Conservation (phyloP, 768 basidiomycete species). For the Boletus coccyginus region DNA sequence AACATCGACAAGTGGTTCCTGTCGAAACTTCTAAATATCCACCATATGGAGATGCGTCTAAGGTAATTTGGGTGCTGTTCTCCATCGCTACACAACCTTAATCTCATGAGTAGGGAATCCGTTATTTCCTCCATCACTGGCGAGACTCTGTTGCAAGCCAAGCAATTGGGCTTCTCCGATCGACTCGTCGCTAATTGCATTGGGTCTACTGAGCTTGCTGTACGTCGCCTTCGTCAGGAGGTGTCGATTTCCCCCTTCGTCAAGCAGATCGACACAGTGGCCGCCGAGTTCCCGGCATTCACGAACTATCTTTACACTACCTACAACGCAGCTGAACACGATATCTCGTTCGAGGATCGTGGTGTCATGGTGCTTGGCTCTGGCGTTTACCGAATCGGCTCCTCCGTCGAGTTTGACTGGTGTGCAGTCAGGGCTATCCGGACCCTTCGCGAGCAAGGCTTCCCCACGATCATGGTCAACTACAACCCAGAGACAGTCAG, state of each 20-base stretch:
- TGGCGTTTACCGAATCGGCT: slow-evolving; percentile 97
- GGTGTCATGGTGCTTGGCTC: slow-evolving; percentile 98
- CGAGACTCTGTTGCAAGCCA: slow-evolving; percentile 71
- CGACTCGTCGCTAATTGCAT: slow-evolving; percentile 81
- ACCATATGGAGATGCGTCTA: slow-evolving; percentile 73
- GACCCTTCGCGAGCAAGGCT: slow-evolving; percentile 90
- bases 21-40: slow-evolving; percentile 81
- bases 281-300: slow-evolving; percentile 97
- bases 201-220: slow-evolving; percentile 89
- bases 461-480: slow-evolving; percentile 98
- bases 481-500: slow-evolving; percentile 99
- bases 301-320: slow-evolving; percentile 99
- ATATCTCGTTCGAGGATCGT: slow-evolving; percentile 82
- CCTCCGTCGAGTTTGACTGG: slow-evolving; percentile 99
- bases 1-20: slow-evolving; percentile 99
- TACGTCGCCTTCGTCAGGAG: slow-evolving; percentile 88
- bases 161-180: slow-evolving; percentile 96
- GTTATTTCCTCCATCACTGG: slow-evolving; percentile 63
- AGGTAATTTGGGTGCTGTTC: slow-evolving; percentile 45
- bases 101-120: slow-evolving; percentile 44
- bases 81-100: not conserved
- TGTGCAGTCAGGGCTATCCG: slow-evolving; percentile 97
- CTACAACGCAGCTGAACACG: slow-evolving; percentile 95
- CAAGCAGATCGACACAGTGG: slow-evolving; percentile 99
- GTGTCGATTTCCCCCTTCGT: slow-evolving; percentile 81